Evolutionary conservation across 1,284 basidiomycete genomes (phyloP).

Genomic region (Exsudoporus floridanus): DNA sequence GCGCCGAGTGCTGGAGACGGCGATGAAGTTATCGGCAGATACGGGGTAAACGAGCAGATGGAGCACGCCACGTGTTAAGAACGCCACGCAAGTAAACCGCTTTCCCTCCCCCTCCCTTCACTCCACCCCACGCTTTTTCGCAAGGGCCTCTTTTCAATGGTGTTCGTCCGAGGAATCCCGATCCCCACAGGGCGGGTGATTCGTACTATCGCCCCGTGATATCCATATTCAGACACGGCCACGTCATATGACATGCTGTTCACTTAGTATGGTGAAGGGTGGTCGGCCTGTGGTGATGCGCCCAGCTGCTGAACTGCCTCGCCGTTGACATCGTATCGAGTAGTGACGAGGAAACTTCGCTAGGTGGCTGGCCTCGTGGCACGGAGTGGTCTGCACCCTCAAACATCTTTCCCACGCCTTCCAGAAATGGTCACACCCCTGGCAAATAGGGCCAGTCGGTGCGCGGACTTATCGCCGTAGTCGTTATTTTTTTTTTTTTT

Average conservation of each 20-base stretch:
- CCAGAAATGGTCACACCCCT: background rate
- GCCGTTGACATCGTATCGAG: background rate
- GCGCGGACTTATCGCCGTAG: background rate
- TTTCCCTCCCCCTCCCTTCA: background rate
- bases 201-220: constrained; percentile 23
- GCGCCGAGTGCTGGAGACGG: background rate
- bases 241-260: constrained; percentile 2
- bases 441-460: background rate
- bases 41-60: background rate
- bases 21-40: constrained; percentile 10
- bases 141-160: background rate
- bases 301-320: background rate
- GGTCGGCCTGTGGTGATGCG: background rate
- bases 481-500: background rate
- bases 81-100: background rate
- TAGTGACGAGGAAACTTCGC: background rate
- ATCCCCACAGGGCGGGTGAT: constrained; percentile 3
- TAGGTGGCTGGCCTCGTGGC: constrained; percentile 7
- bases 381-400: constrained; percentile 1
- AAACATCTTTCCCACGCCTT: background rate
- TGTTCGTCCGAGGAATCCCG: constrained; percentile 18
- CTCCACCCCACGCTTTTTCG: constrained; percentile 1
- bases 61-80: constrained; percentile 16
- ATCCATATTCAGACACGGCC: constrained; percentile 15
- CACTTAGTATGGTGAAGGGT: no score